Evolutionary conservation across 345 rosid species (phyloP), one percentile per base, ranked within the genome.

Genomic region (Raphanus raphanistrum): DNA sequence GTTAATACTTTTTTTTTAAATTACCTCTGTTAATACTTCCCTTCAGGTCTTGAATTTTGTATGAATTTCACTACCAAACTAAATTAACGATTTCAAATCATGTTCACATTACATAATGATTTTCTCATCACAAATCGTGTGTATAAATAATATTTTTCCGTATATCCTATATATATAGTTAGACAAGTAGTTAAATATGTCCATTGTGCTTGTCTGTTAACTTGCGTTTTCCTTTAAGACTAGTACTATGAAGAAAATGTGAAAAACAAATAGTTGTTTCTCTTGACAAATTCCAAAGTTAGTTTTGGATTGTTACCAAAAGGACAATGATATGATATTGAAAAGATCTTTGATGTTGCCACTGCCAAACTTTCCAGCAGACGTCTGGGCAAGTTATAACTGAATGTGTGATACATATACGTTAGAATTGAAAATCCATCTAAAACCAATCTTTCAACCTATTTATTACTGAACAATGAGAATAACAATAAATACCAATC

Each of bases 331-430:
- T 5, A 64, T 66, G 45, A 67, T 50, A 17, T 57, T 79, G 81
- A 79, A 79, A 73, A 68, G 73, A 79, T 67, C 65, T 35, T 16
- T 73, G 78, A 79, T 28, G 64, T 79, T 35, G 59, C 70, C 70
- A 61, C 3, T 61, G 65, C 70, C 82, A 68, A 79, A 73, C 70
- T 73, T 73, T 73, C 28, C 74, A 66, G 70, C 78, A 61, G 45
- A 35, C 65, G 54, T 79, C 78, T 61, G 73, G 78, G 74, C 59
- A 73, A 16, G 15, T 67, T 67, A 67, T 73, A 72, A 25, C 58
- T 78, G 68, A 72, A 72, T 78, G 73, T 72, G 77, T 72, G 76
- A 58, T 66, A 58, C 35, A 45, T 71, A 78, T 78, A 71, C 15
- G 55, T 43, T 78, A 16, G 72, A 35, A 63, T 11, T 33, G 6